Percentiles rank a stretch among this genome's conserved stretches.
These are phyloP conservation scores for Pleurotus cornucopiae DNA, from an alignment of 768 basidiomycete genomes.

Conservation along the genomic window DNA sequence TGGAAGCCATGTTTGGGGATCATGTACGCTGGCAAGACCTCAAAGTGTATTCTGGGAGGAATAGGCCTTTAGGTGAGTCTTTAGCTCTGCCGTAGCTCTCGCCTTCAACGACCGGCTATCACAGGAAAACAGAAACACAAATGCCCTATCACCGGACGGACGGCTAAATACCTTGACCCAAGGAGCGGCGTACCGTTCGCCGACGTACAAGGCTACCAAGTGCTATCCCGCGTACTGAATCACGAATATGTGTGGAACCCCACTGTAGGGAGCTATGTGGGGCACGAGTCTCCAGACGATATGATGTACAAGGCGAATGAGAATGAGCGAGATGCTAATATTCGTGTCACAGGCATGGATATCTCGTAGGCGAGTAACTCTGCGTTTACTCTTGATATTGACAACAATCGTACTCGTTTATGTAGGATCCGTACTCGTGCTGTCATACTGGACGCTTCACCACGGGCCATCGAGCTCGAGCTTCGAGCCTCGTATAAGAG, in stretches of 20 bases:
- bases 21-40: conserved; percentile 79
- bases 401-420: not conserved
- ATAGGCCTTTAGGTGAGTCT: conserved; percentile 54
- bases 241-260: conserved; percentile 72
- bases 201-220: conserved; percentile 57
- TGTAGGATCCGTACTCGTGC: not conserved
- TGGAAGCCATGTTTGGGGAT: conserved; percentile 81
- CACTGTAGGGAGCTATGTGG: conserved; percentile 37
- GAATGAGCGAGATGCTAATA: no score
- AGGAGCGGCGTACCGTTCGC: conserved; percentile 78
- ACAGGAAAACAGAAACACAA: conserved; percentile 60
- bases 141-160: conserved; percentile 77
- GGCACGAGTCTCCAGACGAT: conserved; percentile 18
- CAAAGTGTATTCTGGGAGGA: conserved; percentile 59
- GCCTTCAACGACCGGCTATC: not conserved
- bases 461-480: not conserved
- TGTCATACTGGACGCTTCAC: not conserved
- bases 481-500: conserved; percentile 1
- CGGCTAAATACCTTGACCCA: conserved; percentile 79
- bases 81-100: conserved; percentile 12
- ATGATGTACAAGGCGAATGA: not conserved
- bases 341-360: no score
- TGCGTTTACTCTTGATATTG: no score
- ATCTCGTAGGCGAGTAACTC: no score
- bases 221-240: conserved; percentile 54